Percentiles rank a stretch among this genome's conserved stretches.
Conservation (phyloP, 202 grass and related monocot species). For the Dendrocalamus latiflorus region DNA sequence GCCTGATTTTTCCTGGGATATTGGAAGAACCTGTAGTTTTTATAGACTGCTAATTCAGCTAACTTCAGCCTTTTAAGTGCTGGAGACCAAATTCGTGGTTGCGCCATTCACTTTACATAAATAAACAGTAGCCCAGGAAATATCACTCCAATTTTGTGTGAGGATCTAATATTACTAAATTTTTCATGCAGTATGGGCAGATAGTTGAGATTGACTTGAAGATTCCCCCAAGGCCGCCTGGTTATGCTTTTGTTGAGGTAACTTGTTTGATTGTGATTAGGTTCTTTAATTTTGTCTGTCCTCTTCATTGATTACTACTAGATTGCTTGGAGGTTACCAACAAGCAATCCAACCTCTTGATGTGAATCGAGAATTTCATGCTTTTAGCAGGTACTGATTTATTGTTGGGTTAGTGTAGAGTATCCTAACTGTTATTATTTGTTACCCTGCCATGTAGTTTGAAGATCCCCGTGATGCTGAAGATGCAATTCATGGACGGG, state of each 20-base stretch:
- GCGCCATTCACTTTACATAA: not conserved
- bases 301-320: not conserved
- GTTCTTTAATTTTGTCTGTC: not conserved
- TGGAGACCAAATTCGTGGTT: not conserved
- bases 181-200: conserved; percentile 54
- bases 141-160: not conserved
- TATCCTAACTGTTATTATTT: not conserved
- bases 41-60: not conserved
- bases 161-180: not conserved
- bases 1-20: not conserved
- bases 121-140: not conserved
- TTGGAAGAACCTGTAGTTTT: not conserved
- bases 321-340: not conserved
- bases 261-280: not conserved
- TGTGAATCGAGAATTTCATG: not conserved
- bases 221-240: conserved; percentile 70
- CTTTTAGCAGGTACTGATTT: not conserved
- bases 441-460: conserved; percentile 44
- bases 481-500: conserved; percentile 64
- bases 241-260: conserved; percentile 85
- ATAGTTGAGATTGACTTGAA: conserved; percentile 86
- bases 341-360: not conserved
- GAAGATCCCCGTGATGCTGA: conserved; percentile 76
- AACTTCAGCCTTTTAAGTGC: not conserved
- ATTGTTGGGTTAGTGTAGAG: not conserved